Evolutionary conservation across 2,329 filamentous ascomycete genomes (phyloP).

Genomic region (Niveomyces coronatus): DNA sequence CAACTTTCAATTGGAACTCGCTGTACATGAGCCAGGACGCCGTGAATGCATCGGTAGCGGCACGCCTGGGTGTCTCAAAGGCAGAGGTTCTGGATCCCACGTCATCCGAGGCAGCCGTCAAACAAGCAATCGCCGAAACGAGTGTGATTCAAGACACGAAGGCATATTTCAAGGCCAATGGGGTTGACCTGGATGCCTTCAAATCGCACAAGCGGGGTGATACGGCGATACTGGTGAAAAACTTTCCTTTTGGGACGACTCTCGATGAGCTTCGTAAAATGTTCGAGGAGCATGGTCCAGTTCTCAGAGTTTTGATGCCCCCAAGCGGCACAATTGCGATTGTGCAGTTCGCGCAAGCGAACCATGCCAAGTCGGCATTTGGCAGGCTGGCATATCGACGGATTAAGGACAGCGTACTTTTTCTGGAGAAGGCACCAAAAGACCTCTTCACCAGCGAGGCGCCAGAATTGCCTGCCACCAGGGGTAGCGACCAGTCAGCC

Average conservation of each 20-base stretch:
- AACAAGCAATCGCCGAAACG: constrained; percentile 94
- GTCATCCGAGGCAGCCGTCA: constrained; percentile 85
- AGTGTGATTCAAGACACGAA: constrained; percentile 95
- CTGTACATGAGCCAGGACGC: constrained; percentile 98
- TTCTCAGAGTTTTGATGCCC: constrained; percentile 80
- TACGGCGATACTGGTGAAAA: constrained; percentile 83
- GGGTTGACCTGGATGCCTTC: constrained; percentile 87
- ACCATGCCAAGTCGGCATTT: constrained; percentile 76
- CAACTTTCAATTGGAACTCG: constrained; percentile 95
- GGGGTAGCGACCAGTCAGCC: constrained; percentile 26
- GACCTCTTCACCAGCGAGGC: constrained; percentile 51
- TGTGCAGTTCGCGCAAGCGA: constrained; percentile 71
- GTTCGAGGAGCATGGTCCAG: constrained; percentile 76
- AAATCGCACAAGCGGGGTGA: constrained; percentile 78
- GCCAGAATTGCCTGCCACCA: constrained; percentile 12
- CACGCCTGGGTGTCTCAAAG: constrained; percentile 80
- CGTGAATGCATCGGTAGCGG: constrained; percentile 80
- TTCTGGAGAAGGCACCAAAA: constrained; percentile 86
- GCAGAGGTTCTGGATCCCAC: constrained; percentile 91
- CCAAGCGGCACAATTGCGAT: constrained; percentile 90
- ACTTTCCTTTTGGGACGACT: constrained; percentile 78
- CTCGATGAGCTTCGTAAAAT: constrained; percentile 67
- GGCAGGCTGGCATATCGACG: constrained; percentile 77
- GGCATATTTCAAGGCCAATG: constrained; percentile 76
- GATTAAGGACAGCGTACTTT: constrained; percentile 82